Percentiles rank a stretch among this genome's conserved stretches.
Evolutionary conservation across 306 rosid genomes (phyloP).

Genomic region (Begonia fuchsioides): DNA sequence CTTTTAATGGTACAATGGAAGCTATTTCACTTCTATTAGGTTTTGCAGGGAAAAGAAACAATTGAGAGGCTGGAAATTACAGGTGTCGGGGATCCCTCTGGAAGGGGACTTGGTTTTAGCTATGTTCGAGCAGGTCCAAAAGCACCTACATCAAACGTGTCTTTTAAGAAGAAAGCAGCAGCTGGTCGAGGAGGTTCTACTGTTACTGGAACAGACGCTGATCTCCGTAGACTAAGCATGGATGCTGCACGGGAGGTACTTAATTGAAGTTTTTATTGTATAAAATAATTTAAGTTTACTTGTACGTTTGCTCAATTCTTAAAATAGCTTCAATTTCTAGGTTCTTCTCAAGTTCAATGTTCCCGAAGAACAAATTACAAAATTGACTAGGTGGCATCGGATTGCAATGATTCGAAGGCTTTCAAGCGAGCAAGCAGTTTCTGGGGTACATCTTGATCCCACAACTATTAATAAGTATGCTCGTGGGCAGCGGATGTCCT

Average conservation of each 20-base stretch:
- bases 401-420: conserved; percentile 99
- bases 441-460: conserved; percentile 92
- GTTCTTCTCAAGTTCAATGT: conserved; percentile 90
- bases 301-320: conserved; percentile 1
- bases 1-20: background rate
- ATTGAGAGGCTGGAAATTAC: conserved; percentile 88
- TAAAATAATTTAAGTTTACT: background rate
- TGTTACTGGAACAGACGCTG: conserved; percentile 98
- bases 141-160: conserved; percentile 69
- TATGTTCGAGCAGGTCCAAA: conserved; percentile 77
- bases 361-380: conserved; percentile 77
- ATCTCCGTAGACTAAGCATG: conserved; percentile 98
- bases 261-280: background rate
- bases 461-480: conserved; percentile 93
- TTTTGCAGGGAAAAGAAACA: conserved; percentile 72
- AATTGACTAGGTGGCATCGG: conserved; percentile 96
- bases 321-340: conserved; percentile 24
- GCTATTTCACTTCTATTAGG: background rate
- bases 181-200: conserved; percentile 69
- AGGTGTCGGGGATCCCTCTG: conserved; percentile 98
- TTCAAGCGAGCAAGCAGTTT: conserved; percentile 94
- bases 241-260: conserved; percentile 94
- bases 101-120: conserved; percentile 92
- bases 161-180: conserved; percentile 64
- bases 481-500: conserved; percentile 98